These are phyloP conservation scores for Cadophora gregata DNA, from an alignment of 2,329 filamentous ascomycete species.

Conservation along the genomic window DNA sequence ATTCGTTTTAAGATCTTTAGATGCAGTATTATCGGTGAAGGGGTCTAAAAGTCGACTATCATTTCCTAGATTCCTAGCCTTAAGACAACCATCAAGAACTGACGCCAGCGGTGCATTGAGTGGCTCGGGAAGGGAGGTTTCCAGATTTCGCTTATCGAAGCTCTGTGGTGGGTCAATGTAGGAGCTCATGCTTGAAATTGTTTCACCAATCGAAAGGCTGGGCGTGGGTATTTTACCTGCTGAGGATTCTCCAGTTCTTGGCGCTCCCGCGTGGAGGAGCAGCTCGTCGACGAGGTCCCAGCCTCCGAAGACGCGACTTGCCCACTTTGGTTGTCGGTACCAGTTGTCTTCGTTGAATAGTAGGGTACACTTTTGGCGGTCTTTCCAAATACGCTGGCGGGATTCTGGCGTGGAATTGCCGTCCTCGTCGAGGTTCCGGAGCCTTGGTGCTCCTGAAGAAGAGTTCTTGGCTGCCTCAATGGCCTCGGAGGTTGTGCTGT, in stretches of 20 bases:
- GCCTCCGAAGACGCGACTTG: background rate
- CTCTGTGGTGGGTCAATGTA: background rate
- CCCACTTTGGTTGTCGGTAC: background rate
- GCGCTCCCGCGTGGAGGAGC: background rate
- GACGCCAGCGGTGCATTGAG: slow-evolving; percentile 10
- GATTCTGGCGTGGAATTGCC: background rate
- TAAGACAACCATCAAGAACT: slow-evolving; percentile 2
- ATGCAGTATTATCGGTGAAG: background rate
- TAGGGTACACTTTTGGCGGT: background rate
- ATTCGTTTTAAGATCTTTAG: too few relatives aligned
- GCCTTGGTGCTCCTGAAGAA: background rate
- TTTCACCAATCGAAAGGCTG: background rate
- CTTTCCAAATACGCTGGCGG: background rate
- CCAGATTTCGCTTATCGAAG: background rate
- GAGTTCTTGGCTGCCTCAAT: background rate
- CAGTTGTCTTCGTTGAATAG: background rate
- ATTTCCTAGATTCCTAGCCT: background rate
- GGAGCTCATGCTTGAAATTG: background rate
- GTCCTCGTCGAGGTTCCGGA: background rate
- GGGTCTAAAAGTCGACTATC: background rate
- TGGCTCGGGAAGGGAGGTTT: background rate
- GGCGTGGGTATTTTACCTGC: background rate
- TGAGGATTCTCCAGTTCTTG: background rate
- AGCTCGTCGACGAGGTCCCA: background rate
- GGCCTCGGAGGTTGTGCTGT: background rate